These are phyloP conservation scores for Alternaria metachromatica DNA, from an alignment of 2,329 filamentous ascomycete species.

Conservation along the genomic window DNA sequence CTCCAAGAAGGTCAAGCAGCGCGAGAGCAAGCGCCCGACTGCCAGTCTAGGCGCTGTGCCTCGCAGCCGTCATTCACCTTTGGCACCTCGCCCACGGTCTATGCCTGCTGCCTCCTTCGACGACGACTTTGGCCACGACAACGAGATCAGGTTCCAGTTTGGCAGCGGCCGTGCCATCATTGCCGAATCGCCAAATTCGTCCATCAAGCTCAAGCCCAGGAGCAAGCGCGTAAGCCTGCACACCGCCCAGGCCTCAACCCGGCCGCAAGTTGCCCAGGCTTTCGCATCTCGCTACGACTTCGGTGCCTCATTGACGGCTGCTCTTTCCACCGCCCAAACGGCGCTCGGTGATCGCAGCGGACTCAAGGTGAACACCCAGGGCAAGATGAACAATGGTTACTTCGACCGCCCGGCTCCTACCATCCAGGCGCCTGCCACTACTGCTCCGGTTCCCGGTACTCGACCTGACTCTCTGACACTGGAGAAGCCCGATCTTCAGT, in stretches of 20 bases:
- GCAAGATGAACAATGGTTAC: slow-evolving; percentile 32
- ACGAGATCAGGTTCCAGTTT: slow-evolving; percentile 57
- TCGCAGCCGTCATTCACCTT: slow-evolving; percentile 57
- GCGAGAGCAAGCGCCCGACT: slow-evolving; percentile 51
- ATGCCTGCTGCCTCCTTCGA: slow-evolving; percentile 63
- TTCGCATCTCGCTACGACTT: slow-evolving; percentile 98
- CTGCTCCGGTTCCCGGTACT: slow-evolving; percentile 47
- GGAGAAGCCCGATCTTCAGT: slow-evolving; percentile 75
- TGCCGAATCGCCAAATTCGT: slow-evolving; percentile 65
- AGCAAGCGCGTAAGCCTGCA: slow-evolving; percentile 68
- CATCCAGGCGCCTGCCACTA: slow-evolving; percentile 33
- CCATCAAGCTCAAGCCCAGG: slow-evolving; percentile 73
- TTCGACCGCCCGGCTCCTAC: slow-evolving; percentile 53
- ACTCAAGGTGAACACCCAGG: slow-evolving; percentile 41
- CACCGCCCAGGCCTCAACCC: slow-evolving; percentile 59
- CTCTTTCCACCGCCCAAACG: slow-evolving; percentile 76
- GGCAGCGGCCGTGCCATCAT: slow-evolving; percentile 51
- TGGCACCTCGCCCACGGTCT: slow-evolving; percentile 55
- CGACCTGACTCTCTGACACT: slow-evolving; percentile 63
- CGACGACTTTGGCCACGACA: slow-evolving; percentile 71
- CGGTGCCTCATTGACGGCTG: slow-evolving; percentile 84
- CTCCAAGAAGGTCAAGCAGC: slow-evolving; percentile 72
- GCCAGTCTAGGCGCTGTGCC: slow-evolving; percentile 61
- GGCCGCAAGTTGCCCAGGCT: slow-evolving; percentile 66
- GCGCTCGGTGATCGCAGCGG: slow-evolving; percentile 64